Evolutionary conservation across 148 eudicot genomes (phyloP), one percentile per base, ranked within the genome.

Genomic region (Fagopyrum esculentum): DNA sequence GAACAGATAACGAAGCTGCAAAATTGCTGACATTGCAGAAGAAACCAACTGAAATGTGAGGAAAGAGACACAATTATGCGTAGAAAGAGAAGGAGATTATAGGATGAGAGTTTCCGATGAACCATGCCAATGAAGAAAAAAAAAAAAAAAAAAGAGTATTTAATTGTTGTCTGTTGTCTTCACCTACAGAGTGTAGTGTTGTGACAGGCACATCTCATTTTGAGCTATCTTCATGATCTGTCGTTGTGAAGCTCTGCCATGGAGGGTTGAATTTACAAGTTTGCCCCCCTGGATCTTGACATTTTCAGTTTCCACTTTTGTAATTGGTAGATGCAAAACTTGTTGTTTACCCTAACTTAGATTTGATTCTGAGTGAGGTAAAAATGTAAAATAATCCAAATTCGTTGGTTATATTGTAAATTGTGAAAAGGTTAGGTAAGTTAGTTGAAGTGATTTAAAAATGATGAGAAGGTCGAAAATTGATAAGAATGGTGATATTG

Each of bases 181-280:
- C 47, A 29, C 19, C 70, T 66, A 35, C 47, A 43, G 71, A 66
- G 71, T 66, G 71, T 66, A 35, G 71, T 66, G 71, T 66, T 66
- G 47, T 66, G 71, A 66, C 71, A 66, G 46, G 47, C 71, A 66
- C 71, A 66, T 66, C 71, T 26, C 71, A 66, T 66, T 66, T 66
- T 40, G 71, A 66, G 71, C 71, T 66, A 45, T 66, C 35, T 66
- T 2, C 40, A 2, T 66, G 71, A 66, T 66, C 71, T 66, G 71
- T 66, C 71, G 19, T 6, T 66, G 45, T 66, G 47, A 35, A 49
- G 19, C 47, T 43, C 47, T 66, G 47, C 71, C 47, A 40, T 66
- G 71, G 5, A 66, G 16, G 47, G 19, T 66, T 0, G 19, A 66
- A 66, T 4, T 43, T 66, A 66, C 71, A 17, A 43, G 0, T 5